phyloP scores from a whole-genome alignment of 306 rosid species.

The Begonia fuchsioides region DNA sequence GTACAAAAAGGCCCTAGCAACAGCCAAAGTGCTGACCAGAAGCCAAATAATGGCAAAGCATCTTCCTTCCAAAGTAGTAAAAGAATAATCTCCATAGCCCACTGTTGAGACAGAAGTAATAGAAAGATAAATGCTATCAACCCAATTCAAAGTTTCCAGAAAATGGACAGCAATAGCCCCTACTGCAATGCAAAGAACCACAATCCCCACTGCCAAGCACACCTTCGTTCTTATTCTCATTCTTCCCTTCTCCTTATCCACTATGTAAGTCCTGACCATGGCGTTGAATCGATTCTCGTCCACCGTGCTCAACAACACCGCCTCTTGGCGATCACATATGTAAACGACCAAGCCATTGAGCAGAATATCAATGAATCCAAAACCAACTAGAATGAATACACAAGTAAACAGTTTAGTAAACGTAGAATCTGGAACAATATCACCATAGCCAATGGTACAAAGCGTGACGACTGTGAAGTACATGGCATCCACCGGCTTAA shows the following conservation, averaged over 20 bases:
- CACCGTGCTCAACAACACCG: constrained; percentile 26
- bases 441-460: constrained; percentile 69
- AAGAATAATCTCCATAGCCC: constrained; percentile 56
- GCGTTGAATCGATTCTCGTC: constrained; percentile 32
- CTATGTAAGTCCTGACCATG: constrained; percentile 29
- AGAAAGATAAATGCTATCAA: constrained; percentile 45
- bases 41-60: constrained; percentile 59
- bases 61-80: constrained; percentile 35
- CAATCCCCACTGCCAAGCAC: constrained; percentile 30
- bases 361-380: constrained; percentile 36
- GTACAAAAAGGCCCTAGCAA: constrained; percentile 50
- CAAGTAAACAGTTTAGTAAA: constrained; percentile 45
- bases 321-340: constrained; percentile 55
- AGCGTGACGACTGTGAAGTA: constrained; percentile 63
- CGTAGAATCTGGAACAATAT: constrained; percentile 47
- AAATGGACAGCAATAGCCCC: constrained; percentile 36
- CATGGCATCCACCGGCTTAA: constrained; percentile 37
- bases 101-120: constrained; percentile 65
- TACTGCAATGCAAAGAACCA: constrained; percentile 36
- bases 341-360: constrained; percentile 44
- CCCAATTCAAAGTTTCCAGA: constrained; percentile 36
- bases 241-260: constrained; percentile 51
- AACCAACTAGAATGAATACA: constrained; percentile 50
- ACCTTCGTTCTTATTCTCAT: constrained; percentile 68
- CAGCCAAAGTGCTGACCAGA: constrained; percentile 51